phyloP scores from a whole-genome alignment of 2,329 filamentous ascomycete genomes.

The Dryadomyces sulphureus region DNA sequence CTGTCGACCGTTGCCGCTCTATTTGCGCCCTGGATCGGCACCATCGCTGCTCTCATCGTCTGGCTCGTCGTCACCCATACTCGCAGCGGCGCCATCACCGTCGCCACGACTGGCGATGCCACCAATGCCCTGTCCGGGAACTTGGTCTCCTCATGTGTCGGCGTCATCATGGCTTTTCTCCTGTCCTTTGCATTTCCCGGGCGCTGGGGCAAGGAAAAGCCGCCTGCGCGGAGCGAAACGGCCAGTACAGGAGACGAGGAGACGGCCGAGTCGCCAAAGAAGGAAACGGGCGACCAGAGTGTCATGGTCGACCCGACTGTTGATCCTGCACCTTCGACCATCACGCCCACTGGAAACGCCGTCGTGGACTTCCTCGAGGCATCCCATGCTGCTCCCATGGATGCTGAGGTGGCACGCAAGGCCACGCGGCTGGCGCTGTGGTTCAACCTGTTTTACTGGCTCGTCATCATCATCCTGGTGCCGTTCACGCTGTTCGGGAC shows the following conservation, averaged over 20 bases:
- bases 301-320: slow-evolving; percentile 10
- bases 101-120: slow-evolving; percentile 20
- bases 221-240: slow-evolving; percentile 4
- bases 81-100: slow-evolving; percentile 19
- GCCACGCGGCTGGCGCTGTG: slow-evolving; percentile 21
- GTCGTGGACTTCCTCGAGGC: slow-evolving; percentile 25
- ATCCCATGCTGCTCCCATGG: slow-evolving; percentile 25
- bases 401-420: slow-evolving; percentile 20
- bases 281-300: slow-evolving; percentile 2
- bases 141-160: slow-evolving; percentile 12
- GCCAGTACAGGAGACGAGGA: background rate
- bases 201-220: slow-evolving; percentile 12
- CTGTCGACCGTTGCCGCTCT: slow-evolving; percentile 22
- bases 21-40: slow-evolving; percentile 19
- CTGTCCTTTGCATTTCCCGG: slow-evolving; percentile 16
- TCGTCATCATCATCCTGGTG: slow-evolving; percentile 21
- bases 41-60: slow-evolving; percentile 17
- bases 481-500: slow-evolving; percentile 24
- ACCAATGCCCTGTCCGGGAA: slow-evolving; percentile 24
- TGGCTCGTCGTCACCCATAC: slow-evolving; percentile 23
- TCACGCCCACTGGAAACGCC: slow-evolving; percentile 22
- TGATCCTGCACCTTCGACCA: slow-evolving; percentile 16
- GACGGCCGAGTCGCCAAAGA: slow-evolving; percentile 4
- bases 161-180: slow-evolving; percentile 15
- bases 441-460: slow-evolving; percentile 20